A percentile compares a stretch with the other conserved stretches of the same genome.
These are phyloP conservation scores for Cunninghamia lanceolata DNA, from an alignment of 75 land plant genomes.

Conservation along the genomic window DNA sequence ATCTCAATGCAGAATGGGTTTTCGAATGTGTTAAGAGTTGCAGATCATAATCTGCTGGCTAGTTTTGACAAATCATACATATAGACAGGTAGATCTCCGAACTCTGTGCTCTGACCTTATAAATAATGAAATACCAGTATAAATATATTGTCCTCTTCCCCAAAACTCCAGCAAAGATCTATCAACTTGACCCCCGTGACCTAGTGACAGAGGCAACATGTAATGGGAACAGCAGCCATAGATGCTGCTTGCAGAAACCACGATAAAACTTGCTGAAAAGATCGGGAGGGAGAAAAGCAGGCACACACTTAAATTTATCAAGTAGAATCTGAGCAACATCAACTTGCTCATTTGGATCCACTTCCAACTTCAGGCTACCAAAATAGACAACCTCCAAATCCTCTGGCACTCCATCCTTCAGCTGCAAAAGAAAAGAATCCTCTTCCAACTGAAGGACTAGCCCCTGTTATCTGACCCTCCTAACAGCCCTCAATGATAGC, in stretches of 20 bases:
- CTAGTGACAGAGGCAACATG: conserved; percentile 79
- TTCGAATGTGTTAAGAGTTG: too few species aligned
- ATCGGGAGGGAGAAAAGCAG: conserved; percentile 68
- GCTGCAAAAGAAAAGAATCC: conserved; percentile 67
- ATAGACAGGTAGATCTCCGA: too few species aligned
- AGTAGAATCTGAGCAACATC: conserved; percentile 66
- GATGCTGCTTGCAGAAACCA: conserved; percentile 82
- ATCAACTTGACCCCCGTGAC: conserved; percentile 73
- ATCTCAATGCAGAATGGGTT: too few species aligned
- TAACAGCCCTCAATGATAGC: too few species aligned
- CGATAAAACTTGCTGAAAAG: conserved; percentile 57
- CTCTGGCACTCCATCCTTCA: conserved; percentile 71
- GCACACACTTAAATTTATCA: conserved; percentile 74
- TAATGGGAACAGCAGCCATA: conserved; percentile 90
- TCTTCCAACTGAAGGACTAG: conserved; percentile 85
- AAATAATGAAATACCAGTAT: too few species aligned
- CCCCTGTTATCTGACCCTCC: conserved; percentile 21
- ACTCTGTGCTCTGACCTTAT: too few species aligned
- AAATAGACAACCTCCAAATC: conserved; percentile 71
- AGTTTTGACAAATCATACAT: too few species aligned
- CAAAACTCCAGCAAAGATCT: too few species aligned
- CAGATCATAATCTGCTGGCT: too few species aligned
- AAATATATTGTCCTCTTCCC: too few species aligned
- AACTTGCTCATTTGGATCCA: conserved; percentile 63
- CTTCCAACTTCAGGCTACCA: conserved; percentile 57